Base-by-base conservation (phyloP, 805 yeast genomes). In the Barnettozyma pratensis region DNA sequence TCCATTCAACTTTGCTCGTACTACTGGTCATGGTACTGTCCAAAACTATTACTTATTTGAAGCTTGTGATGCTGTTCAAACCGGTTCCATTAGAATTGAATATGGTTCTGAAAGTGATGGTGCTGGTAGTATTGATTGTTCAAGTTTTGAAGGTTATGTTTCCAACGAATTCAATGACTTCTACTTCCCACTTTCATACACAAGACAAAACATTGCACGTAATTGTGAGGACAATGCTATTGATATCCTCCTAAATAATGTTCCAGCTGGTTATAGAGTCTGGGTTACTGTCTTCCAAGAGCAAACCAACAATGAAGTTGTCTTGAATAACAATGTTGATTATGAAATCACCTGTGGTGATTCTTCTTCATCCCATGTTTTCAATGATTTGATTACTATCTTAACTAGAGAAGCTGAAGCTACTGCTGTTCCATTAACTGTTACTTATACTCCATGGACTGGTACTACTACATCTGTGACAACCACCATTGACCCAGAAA, bases 31-130 rank as follows among this genome's bases (percentile, higher is more conserved):
- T 37, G 60, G 60, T 29, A 51, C 59, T 9, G 43, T 63, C 28
- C 71, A 70, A 51, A 51, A 58, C 42, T 70, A 69, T 49, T 61
- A 61, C 30, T 44, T 68, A 28, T 64, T 64, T 38, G 66, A 70
- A 56, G 48, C 42, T 3, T 70, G 75, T 57, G 61, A 61, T 10
- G 41, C 51, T 28, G 53, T 54, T 37, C 39, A 58, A 28, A 50
- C 58, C 4, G 71, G 71, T 42, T 27, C 48, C 5, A 55, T 64
- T 41, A 39, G 51, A 2, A 54, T 69, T 26, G 45, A 52, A 5
- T 61, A 49, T 38, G 53, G 52, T 19, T 46, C 59, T 5, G 30
- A 31, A 14, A 19, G 19, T 19, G 49, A 39, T 8, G 58, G 52
- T 8, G 30, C 53, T 30, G 62, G 63, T 26, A 29, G n/a, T 11